A percentile compares a stretch with the other conserved stretches of the same genome.
phyloP scores from a whole-genome alignment of 1,284 basidiomycete species.

The Trichosporon inkin region DNA sequence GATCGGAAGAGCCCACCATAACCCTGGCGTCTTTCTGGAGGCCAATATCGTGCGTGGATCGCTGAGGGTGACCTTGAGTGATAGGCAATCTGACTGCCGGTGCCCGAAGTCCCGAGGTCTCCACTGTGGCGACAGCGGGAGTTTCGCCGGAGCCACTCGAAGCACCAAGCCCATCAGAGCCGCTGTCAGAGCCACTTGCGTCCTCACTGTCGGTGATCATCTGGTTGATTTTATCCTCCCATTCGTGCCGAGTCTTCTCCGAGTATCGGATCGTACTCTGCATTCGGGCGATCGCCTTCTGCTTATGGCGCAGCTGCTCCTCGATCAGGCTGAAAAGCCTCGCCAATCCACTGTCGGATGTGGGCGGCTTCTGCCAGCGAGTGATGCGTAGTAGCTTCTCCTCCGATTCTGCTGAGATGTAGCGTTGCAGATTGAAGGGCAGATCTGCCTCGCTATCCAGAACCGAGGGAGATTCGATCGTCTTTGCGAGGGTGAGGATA shows the following conservation, averaged over 20 bases:
- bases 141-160: background rate
- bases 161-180: constrained; percentile 27
- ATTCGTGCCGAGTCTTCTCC: constrained; percentile 95
- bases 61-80: constrained; percentile 44
- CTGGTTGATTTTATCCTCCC: constrained; percentile 79
- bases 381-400: constrained; percentile 73
- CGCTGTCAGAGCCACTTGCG: constrained; percentile 39
- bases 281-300: constrained; percentile 92
- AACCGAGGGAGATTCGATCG: constrained; percentile 81
- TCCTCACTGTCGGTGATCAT: constrained; percentile 62
- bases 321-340: constrained; percentile 82
- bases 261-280: constrained; percentile 97
- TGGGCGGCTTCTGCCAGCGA: constrained; percentile 75
- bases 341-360: constrained; percentile 78
- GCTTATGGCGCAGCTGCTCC: constrained; percentile 83
- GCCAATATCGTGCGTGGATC: background rate
- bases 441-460: constrained; percentile 86
- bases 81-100: constrained; percentile 44
- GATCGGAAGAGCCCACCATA: too few species aligned
- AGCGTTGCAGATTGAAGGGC: constrained; percentile 84
- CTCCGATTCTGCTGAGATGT: constrained; percentile 81
- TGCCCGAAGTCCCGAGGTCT: constrained; percentile 16
- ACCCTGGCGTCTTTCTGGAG: background rate
- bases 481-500: constrained; percentile 70
- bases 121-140: background rate